Evolutionary conservation across 2,329 filamentous ascomycete genomes (phyloP), one percentile per base, ranked within the genome.

Genomic region (Knoxdaviesia capensis): DNA sequence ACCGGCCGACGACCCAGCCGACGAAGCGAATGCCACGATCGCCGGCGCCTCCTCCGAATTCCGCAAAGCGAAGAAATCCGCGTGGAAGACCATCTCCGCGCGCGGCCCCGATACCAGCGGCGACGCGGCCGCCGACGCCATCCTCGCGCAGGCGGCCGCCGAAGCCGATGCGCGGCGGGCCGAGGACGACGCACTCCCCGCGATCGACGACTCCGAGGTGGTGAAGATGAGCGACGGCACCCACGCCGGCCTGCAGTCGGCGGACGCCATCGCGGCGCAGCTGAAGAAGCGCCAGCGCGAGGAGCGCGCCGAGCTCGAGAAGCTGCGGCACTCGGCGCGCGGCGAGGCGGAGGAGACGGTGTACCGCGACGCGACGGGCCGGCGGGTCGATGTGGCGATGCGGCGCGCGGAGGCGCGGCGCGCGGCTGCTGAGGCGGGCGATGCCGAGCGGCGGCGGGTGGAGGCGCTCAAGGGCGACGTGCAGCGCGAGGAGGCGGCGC

Each of bases 361-460:
- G 29, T 94, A 96, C 57, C 81, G 90, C 51, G 90, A 98, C 59
- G 90, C 92, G 7, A 90, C 82, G 3, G 90, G 90, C 8, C 73
- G 87, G n/a, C 78, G 93, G 43, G 87, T 98, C 48, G 93, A 98
- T 53, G 74, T 96, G 29, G 77, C 79, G 11, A 84, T 94, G 80
- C 85, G 84, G 58, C 73, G 87, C 29, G 87, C 85, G 20, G 86
- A 94, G 57, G 80, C 83, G 41, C 71, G 84, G n/a, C 72, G 74
- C 40, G 59, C 59, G 7, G 68, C 63, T 1, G 56, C 58, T 5
- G 84, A 81, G 49, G 80, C 79, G 1, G 78, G 86, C 52, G 79
- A 84, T 49, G 76, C 79, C 51, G 78, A 80, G 54, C 62, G 65
- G 31, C 71, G 73, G 42, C 78, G 77, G 47, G 67, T 73, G 45